Base-by-base conservation (phyloP, 83 land plant species). In the Diphasiastrum complanatum region DNA sequence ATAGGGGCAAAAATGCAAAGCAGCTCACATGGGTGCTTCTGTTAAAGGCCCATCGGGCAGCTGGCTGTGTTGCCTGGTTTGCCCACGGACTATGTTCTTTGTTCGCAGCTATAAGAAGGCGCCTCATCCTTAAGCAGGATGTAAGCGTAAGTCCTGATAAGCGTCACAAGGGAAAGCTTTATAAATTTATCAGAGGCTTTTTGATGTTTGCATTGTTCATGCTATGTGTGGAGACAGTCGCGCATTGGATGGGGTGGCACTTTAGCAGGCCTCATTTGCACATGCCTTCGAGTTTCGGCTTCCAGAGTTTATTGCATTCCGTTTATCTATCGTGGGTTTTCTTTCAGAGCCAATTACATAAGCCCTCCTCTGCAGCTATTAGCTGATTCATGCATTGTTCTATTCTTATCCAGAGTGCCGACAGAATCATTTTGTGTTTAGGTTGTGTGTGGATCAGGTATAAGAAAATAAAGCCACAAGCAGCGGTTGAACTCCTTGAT, bases 1-100 rank as follows among this genome's bases (percentile, higher is more conserved):
- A 50, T 18, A 51, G 66, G 58, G 66, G 78, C 5, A 73, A 67
- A 74, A 81, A 81, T 67, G 83, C 74, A 2, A 77, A 66, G 64
- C 83, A 80, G 56, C 55, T 80, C 52, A 77, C 77, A 5, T 80
- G 81, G 83, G 83, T 73, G 3, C 60, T 80, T 19, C 63, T 80
- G 26, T 74, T 80, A 28, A 77, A 66, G 45, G 83, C 83, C 54
- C 81, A 80, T 56, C 57, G 63, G 29, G 83, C 81, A 2, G 67
- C 28, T 2, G 62, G 67, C 26, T 64, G 62, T 32, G 34, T 64
- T 4, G 31, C 67, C 1, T 64, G 61, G 50, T 25, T 76, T 45
- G 58, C 69, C 50, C 35, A 30, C 47, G 68, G 62, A 19, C 11
- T 51, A 25, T 33, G 69, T 54, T 4, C 66, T 33, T 45, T 81